Evolutionary conservation across 192 early-diverging fungal species (phyloP).

Genomic region (Phlyctochytrium planicorne): DNA sequence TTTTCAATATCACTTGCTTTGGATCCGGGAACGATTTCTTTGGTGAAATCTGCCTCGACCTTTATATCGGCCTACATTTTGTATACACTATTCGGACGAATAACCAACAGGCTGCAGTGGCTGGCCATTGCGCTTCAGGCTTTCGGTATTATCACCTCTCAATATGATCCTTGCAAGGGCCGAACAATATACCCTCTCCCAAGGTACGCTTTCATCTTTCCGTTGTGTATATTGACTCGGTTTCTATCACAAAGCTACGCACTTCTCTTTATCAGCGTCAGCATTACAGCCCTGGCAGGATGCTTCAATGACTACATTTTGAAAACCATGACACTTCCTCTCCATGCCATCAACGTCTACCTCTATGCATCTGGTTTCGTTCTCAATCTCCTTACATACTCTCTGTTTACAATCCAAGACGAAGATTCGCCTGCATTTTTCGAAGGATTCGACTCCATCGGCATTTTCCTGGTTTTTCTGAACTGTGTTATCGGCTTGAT

Average conservation of each 20-base stretch:
- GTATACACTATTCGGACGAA: background rate
- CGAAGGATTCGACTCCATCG: constrained; percentile 13
- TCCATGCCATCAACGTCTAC: constrained; percentile 15
- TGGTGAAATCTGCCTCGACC: constrained; percentile 14
- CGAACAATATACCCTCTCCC: background rate
- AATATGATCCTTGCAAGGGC: constrained; percentile 18
- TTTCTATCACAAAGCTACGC: no score
- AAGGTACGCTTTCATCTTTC: background rate
- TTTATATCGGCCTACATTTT: constrained; percentile 12
- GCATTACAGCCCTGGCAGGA: constrained; percentile 13
- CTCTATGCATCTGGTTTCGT: constrained; percentile 18
- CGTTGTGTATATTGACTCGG: no score
- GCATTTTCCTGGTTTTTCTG: constrained; percentile 5
- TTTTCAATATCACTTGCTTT: constrained; percentile 8
- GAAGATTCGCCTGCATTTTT: background rate
- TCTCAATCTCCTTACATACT: no score
- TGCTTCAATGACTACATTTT: constrained; percentile 15
- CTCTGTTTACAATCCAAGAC: background rate
- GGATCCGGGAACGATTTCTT: constrained; percentile 17
- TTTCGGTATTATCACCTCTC: constrained; percentile 3
- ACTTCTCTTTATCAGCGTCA: background rate
- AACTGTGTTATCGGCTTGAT: constrained; percentile 22
- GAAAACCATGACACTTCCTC: background rate
- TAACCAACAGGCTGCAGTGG: constrained; percentile 7
- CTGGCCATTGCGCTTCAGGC: constrained; percentile 17